Evolutionary conservation across 345 rosid species (phyloP).

Genomic region (Brassica carinata): DNA sequence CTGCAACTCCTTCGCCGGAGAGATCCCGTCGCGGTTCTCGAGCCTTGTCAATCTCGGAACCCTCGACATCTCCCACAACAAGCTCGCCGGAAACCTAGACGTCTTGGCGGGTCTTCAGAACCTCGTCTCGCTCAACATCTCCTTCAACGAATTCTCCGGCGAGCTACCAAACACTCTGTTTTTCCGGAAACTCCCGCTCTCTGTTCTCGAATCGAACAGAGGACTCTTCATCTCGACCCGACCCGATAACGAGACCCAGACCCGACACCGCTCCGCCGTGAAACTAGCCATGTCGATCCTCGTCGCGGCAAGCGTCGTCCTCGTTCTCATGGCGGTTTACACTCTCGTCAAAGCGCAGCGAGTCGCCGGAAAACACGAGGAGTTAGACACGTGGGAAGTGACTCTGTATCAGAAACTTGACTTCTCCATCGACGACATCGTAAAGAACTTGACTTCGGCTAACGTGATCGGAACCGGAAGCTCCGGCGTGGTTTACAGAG

Average conservation of each 20-base stretch:
- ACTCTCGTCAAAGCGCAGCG: slow-evolving; percentile 52
- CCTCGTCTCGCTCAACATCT: slow-evolving; percentile 89
- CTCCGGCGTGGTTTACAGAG: slow-evolving; percentile 92
- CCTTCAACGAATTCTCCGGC: slow-evolving; percentile 89
- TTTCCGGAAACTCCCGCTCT: slow-evolving; percentile 73
- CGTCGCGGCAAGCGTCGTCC: slow-evolving; percentile 60
- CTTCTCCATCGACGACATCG: slow-evolving; percentile 71
- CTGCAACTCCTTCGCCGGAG: slow-evolving; percentile 68
- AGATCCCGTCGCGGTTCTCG: slow-evolving; percentile 71
- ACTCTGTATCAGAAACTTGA: slow-evolving; percentile 84
- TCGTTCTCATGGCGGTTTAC: slow-evolving; percentile 63
- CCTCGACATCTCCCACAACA: slow-evolving; percentile 86
- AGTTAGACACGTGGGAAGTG: slow-evolving; percentile 67
- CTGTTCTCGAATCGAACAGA: slow-evolving; percentile 68
- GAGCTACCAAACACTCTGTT: slow-evolving; percentile 80
- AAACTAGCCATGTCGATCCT: slow-evolving; percentile 66
- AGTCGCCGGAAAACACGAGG: slow-evolving; percentile 41
- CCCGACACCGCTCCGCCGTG: slow-evolving; percentile 51
- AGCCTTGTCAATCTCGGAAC: slow-evolving; percentile 70
- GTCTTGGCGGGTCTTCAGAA: slow-evolving; percentile 69
- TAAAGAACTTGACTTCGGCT: slow-evolving; percentile 62
- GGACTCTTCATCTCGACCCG: slow-evolving; percentile 63
- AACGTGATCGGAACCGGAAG: slow-evolving; percentile 96
- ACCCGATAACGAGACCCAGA: slow-evolving; percentile 41
- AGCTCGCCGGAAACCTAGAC: slow-evolving; percentile 61